Evolutionary conservation across 805 yeast genomes (phyloP), one percentile per base, ranked within the genome.

Genomic region (Torulaspora microellipsoides): DNA sequence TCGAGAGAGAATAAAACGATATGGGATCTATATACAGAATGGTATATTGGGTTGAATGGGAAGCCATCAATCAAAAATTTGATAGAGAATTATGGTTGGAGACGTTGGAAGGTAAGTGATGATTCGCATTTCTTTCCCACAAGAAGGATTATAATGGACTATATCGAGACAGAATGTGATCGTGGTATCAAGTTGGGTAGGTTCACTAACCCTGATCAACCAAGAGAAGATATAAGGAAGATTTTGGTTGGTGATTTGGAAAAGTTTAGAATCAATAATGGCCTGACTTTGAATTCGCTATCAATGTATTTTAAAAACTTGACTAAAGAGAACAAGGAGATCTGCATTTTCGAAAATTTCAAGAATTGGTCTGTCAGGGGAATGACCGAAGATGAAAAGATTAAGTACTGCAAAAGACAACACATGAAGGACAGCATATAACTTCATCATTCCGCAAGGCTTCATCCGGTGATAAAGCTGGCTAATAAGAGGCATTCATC

Each of bases 61-160:
- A 55, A 60, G 34, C 52, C 54, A 23, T 54, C 69, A 7, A 60
- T 65, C 14, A 56, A 57, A 29, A 53, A 52, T 14, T 40, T 65
- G 37, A 65, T 65, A 27, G 62, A 64, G 34, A 58, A 52, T 10
- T 64, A 59, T 46, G 69, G 69, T 6, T 61, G 60, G 58, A 55
- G 69, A 39, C 54, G 67, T 12, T 65, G 69, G 69, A 65, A 65
- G 45, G 69, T 65, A 3, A 57, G 59, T 28, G 67, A 64, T 8
- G 69, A 65, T 46, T 65, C 69, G 1, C 69, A 65, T 49, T 65
- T 65, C 38, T 65, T 65, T 34, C 69, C 69, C 4, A 65, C 68
- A 8, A 55, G 69, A 42, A 54, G 67, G 41, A 60, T 64, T n/a
- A 64, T 65, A 12, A 64, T 65, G 51, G 68, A 65, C 43, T 65